A percentile compares a stretch with the other conserved stretches of the same genome.
Evolutionary conservation across 2,329 filamentous ascomycete species (phyloP).

Genomic region (Claviceps sp.): DNA sequence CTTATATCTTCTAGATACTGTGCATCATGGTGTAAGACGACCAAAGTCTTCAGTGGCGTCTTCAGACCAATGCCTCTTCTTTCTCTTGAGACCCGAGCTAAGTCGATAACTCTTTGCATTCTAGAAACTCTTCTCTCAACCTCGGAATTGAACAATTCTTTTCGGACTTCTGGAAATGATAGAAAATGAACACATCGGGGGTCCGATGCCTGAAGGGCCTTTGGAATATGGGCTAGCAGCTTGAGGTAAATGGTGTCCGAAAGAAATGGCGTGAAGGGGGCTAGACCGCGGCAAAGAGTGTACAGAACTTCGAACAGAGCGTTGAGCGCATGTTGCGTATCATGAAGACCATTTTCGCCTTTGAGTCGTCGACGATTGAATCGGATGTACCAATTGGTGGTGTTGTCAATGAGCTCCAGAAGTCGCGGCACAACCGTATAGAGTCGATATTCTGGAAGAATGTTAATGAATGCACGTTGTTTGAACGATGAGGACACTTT

Average conservation of each 20-base stretch:
- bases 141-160: conserved; percentile 74
- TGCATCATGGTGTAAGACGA: conserved; percentile 74
- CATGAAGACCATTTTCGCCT: conserved; percentile 73
- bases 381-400: conserved; percentile 97
- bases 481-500: conserved; percentile 20
- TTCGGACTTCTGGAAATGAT: conserved; percentile 72
- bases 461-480: background rate
- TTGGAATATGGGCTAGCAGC: conserved; percentile 69
- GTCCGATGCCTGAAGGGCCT: conserved; percentile 55
- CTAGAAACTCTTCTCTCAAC: conserved; percentile 77
- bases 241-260: conserved; percentile 88
- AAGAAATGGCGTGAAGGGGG: conserved; percentile 91
- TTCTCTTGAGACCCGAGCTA: conserved; percentile 76
- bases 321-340: conserved; percentile 83
- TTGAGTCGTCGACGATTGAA: conserved; percentile 88
- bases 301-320: conserved; percentile 89
- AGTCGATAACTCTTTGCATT: conserved; percentile 94
- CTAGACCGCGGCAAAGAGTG: conserved; percentile 75
- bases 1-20: conserved; percentile 78
- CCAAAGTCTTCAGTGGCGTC: conserved; percentile 76
- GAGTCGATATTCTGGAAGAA: conserved; percentile 46
- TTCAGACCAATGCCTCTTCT: conserved; percentile 75
- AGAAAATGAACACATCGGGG: conserved; percentile 85
- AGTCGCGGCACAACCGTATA: conserved; percentile 88
- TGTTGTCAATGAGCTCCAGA: conserved; percentile 76